Conservation (phyloP, 2,329 filamentous ascomycete species). For the Ophiocordyceps camponoti-leonardi region DNA sequence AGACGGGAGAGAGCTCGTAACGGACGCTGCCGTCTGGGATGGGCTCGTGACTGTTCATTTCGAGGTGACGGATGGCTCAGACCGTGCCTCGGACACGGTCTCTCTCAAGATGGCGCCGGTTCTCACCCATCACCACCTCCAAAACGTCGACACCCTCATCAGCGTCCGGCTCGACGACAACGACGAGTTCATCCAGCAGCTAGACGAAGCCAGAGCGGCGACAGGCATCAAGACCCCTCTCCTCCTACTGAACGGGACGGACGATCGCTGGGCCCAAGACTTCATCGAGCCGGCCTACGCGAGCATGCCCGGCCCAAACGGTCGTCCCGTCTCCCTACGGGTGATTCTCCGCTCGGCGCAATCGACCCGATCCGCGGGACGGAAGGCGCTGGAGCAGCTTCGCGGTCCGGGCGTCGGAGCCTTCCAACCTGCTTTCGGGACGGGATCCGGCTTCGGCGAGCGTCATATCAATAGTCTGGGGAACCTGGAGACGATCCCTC, state of each 20-base stretch:
- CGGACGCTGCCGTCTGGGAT: background rate
- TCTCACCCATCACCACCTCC: constrained; percentile 2
- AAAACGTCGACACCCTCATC: background rate
- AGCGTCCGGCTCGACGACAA: too few relatives aligned
- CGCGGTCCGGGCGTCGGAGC: constrained; percentile 9
- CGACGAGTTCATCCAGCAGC: background rate
- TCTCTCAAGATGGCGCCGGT: constrained; percentile 1
- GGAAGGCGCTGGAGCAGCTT: background rate
- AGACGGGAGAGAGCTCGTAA: constrained; percentile 15
- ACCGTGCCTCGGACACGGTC: constrained; percentile 1
- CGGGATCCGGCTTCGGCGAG: constrained; percentile 3
- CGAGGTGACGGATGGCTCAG: background rate
- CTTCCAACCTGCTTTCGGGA: constrained; percentile 7
- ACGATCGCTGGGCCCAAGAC: constrained; percentile 18
- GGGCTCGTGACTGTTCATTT: background rate
- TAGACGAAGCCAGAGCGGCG: background rate
- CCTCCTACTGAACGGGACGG: background rate
- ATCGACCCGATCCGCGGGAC: constrained; percentile 9
- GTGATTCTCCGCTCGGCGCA: constrained; percentile 13
- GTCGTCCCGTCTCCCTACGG: constrained; percentile 10
- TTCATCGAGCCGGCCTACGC: constrained; percentile 16
- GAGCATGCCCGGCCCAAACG: constrained; percentile 14
- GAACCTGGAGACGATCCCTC: constrained; percentile 14
- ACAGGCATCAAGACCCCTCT: background rate
- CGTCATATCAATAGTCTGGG: constrained; percentile 4